Evolutionary conservation across 2,329 filamentous ascomycete genomes (phyloP).

Genomic region (Penicillium sp.): DNA sequence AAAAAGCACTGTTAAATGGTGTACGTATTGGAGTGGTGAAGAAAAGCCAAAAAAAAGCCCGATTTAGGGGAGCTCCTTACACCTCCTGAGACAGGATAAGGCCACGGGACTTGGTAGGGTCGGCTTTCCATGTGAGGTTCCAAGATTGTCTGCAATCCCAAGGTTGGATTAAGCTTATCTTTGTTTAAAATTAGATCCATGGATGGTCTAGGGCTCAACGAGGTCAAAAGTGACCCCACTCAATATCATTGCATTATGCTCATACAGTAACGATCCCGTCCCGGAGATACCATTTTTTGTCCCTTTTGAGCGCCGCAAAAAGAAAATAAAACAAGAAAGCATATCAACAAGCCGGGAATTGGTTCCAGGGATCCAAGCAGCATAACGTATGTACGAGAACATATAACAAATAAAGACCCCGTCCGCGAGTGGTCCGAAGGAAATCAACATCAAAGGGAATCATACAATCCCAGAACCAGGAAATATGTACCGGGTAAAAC

Average conservation of each 20-base stretch:
- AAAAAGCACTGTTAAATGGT: too few relatives aligned
- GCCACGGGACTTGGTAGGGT: too few relatives aligned
- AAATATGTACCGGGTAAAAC: constrained; percentile 15
- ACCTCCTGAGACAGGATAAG: too few relatives aligned
- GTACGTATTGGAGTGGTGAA: too few relatives aligned
- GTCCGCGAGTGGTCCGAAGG: not conserved
- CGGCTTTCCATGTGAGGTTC: too few relatives aligned
- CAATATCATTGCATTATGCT: constrained; percentile 21
- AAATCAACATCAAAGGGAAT: constrained; percentile 12
- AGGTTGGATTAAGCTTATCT: constrained; percentile 4
- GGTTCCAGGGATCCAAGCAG: constrained; percentile 1
- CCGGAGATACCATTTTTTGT: constrained; percentile 23
- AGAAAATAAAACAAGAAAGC: constrained; percentile 3
- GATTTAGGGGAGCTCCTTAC: too few relatives aligned
- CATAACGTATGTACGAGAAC: constrained; percentile 17
- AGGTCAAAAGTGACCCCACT: constrained; percentile 7
- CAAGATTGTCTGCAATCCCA: too few relatives aligned
- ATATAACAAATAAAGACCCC: not conserved
- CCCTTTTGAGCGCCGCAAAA: constrained; percentile 22
- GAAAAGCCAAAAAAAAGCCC: too few relatives aligned
- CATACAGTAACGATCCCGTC: constrained; percentile 15
- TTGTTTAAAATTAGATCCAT: not conserved
- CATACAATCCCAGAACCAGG: constrained; percentile 18
- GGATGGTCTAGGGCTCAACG: not conserved
- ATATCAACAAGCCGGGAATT: constrained; percentile 13